Percentiles rank a stretch among this genome's conserved stretches.
phyloP scores from a whole-genome alignment of 2,329 filamentous ascomycete genomes.

The Verruconis gallopava region DNA sequence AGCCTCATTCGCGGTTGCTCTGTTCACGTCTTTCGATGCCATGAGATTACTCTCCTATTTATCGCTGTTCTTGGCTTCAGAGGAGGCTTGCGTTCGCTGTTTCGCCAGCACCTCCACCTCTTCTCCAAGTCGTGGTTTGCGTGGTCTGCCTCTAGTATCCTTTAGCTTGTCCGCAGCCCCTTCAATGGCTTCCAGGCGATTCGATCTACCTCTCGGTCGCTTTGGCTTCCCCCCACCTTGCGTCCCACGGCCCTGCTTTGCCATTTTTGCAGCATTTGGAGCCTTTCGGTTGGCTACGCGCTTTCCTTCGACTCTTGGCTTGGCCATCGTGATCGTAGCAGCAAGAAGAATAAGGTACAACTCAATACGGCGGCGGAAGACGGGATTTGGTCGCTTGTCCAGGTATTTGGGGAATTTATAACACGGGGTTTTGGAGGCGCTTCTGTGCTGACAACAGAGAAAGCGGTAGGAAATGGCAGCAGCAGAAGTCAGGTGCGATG shows the following conservation, averaged over 20 bases:
- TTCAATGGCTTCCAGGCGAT: conserved; percentile 11
- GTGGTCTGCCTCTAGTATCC: conserved; percentile 11
- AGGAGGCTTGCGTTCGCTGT: conserved; percentile 11
- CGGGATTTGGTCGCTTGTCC: conserved; percentile 8
- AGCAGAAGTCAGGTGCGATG: conserved; percentile 6
- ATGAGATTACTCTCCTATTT: conserved; percentile 11
- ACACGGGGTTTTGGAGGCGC: conserved; percentile 6
- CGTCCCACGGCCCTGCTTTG: conserved; percentile 9
- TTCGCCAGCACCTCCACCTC: conserved; percentile 12
- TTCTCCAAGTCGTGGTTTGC: conserved; percentile 12
- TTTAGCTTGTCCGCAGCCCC: conserved; percentile 11
- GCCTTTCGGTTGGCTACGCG: conserved; percentile 8
- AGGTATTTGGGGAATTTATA: conserved; percentile 5
- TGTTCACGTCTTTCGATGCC: conserved; percentile 10
- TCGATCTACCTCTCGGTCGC: conserved; percentile 12
- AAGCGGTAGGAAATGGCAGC: conserved; percentile 3
- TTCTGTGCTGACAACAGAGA: conserved; percentile 9
- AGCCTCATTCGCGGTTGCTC: conserved; percentile 10
- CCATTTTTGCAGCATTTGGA: conserved; percentile 11
- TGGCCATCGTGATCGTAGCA: conserved; percentile 10
- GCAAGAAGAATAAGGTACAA: conserved; percentile 6
- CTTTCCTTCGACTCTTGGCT: conserved; percentile 10
- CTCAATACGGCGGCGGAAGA: conserved; percentile 5
- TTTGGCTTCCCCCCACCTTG: conserved; percentile 12
- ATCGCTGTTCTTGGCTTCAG: conserved; percentile 4